phyloP scores from a whole-genome alignment of 2,329 filamentous ascomycete species.

The Sarocladiaceae sp. region DNA sequence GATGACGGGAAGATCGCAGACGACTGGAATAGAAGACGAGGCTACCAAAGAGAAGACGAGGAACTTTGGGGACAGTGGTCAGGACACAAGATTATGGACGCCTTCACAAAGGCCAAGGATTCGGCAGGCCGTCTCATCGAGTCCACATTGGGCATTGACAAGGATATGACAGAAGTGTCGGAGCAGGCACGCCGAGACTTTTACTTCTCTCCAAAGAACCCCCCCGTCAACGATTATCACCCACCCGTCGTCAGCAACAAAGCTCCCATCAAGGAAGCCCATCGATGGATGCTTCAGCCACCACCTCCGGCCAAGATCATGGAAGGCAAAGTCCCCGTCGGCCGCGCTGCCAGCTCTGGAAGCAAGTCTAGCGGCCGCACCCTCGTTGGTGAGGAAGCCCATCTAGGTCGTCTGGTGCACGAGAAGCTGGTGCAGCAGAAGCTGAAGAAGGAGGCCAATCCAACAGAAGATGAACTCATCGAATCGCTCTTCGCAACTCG shows the following conservation, averaged over 20 bases:
- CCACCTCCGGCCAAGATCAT: conserved; percentile 86
- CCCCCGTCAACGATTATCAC: conserved; percentile 79
- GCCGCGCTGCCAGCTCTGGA: conserved; percentile 52
- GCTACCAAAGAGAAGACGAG: conserved; percentile 84
- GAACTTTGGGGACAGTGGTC: conserved; percentile 68
- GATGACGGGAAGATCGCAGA: conserved; percentile 17
- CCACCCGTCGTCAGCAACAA: conserved; percentile 76
- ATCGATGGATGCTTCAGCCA: conserved; percentile 88
- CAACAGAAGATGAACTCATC: conserved; percentile 38
- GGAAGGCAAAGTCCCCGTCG: conserved; percentile 74
- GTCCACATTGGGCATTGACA: conserved; percentile 45
- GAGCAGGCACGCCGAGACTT: conserved; percentile 52
- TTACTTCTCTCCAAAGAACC: conserved; percentile 55
- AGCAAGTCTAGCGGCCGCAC: conserved; percentile 44
- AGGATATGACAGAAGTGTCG: conserved; percentile 32
- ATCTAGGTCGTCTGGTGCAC: conserved; percentile 36
- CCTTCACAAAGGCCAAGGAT: conserved; percentile 51
- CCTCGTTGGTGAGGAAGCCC: conserved; percentile 32
- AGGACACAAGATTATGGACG: conserved; percentile 51
- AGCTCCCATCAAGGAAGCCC: conserved; percentile 61
- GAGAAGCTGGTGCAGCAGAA: conserved; percentile 41
- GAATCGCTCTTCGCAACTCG: conserved; percentile 32
- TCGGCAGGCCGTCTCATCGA: conserved; percentile 50
- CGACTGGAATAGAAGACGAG: conserved; percentile 65
- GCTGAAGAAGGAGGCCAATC: conserved; percentile 33